Evolutionary conservation across 2,329 filamentous ascomycete species (phyloP).

Genomic region (Cytospora mali): DNA sequence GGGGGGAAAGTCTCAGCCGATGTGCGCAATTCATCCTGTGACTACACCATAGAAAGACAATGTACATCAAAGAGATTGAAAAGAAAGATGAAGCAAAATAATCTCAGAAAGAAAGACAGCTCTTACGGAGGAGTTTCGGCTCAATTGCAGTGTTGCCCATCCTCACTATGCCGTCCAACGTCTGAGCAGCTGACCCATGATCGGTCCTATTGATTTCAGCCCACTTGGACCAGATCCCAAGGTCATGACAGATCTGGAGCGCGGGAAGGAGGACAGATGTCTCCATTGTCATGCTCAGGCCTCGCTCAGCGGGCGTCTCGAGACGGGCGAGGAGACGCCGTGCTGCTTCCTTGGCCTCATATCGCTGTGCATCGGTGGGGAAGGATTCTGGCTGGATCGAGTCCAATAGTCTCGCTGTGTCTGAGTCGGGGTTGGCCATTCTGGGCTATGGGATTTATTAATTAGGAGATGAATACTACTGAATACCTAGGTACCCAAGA

Average conservation of each 20-base stretch:
- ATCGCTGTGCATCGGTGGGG: background rate
- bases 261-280: conserved; percentile 36
- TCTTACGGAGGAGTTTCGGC: conserved; percentile 36
- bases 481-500: no score
- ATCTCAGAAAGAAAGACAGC: no score
- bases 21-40: background rate
- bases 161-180: conserved; percentile 35
- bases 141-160: conserved; percentile 33
- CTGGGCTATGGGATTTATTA: no score
- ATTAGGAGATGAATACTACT: no score
- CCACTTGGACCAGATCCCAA: conserved; percentile 39
- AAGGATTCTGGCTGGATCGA: background rate
- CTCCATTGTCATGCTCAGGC: conserved; percentile 38
- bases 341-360: conserved; percentile 10
- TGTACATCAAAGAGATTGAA: no score
- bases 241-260: conserved; percentile 36
- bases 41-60: no score
- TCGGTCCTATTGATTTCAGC: conserved; percentile 19
- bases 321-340: conserved; percentile 24
- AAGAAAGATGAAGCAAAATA: background rate
- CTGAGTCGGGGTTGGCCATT: no score
- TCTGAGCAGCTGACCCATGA: conserved; percentile 35
- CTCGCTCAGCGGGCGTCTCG: conserved; percentile 39
- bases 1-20: no score
- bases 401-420: no score